phyloP scores from a whole-genome alignment of 257 asterid genomes.

The Nicotiana paniculata region DNA sequence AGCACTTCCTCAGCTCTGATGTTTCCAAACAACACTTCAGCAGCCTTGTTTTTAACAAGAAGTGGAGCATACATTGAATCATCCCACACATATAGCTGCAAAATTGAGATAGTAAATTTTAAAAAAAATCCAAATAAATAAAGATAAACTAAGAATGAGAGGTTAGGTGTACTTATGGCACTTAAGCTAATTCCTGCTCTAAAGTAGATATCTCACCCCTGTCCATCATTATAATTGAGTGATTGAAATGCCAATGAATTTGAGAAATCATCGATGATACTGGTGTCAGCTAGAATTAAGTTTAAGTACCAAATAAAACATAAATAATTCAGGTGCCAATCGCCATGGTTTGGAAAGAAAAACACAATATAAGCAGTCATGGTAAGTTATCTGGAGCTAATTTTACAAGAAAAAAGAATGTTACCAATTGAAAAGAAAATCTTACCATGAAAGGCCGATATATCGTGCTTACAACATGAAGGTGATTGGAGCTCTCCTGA shows the following conservation, averaged over 20 bases:
- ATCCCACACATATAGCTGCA: slow-evolving; percentile 69
- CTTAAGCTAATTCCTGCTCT: not conserved
- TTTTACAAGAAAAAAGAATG: not conserved
- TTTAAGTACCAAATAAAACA: not conserved
- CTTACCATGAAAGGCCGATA: slow-evolving; percentile 69
- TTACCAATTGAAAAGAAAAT: not conserved
- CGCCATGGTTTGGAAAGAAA: not conserved
- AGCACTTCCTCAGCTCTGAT: slow-evolving; percentile 48
- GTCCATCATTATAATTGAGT: not conserved
- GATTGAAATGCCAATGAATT: not conserved
- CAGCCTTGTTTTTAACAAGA: slow-evolving; percentile 52
- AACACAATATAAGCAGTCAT: not conserved
- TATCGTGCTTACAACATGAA: slow-evolving; percentile 46
- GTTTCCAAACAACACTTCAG: slow-evolving; percentile 53
- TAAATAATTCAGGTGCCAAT: not conserved
- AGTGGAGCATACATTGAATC: slow-evolving; percentile 48
- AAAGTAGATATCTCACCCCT: not conserved
- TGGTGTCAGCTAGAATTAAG: not conserved
- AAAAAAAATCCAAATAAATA: not conserved
- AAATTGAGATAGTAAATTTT: not conserved
- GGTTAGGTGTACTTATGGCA: not conserved
- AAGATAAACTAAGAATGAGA: not conserved
- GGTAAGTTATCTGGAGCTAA: not conserved
- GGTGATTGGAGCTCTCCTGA: slow-evolving; percentile 40
- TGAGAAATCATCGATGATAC: not conserved